Conservation (phyloP, 1,284 basidiomycete genomes). For the Ganoderma meredithae region DNA sequence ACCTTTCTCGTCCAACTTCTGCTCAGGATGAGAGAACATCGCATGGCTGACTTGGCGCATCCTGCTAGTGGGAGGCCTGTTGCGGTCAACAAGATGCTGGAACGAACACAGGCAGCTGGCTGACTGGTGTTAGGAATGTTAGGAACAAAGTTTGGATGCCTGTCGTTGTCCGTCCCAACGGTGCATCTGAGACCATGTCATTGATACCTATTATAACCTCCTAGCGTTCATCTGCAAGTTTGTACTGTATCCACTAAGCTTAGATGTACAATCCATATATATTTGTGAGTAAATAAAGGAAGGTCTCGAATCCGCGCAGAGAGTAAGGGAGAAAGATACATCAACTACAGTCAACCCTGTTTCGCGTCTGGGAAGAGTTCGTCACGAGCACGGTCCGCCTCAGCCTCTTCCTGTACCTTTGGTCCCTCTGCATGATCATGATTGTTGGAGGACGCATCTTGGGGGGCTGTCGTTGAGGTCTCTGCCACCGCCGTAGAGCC, state of each 20-base stretch:
- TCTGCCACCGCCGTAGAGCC: not conserved
- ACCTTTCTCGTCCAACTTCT: slow-evolving; percentile 60
- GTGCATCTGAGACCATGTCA: not conserved
- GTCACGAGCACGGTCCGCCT: slow-evolving; percentile 43
- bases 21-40: slow-evolving; percentile 72
- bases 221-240: not conserved
- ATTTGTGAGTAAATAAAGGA: not conserved
- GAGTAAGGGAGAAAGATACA: too few relatives aligned
- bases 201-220: too few relatives aligned
- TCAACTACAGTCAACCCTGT: not conserved
- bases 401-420: slow-evolving; percentile 39
- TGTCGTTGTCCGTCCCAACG: not conserved
- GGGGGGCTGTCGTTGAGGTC: slow-evolving; percentile 8
- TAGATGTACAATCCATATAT: slow-evolving; percentile 30
- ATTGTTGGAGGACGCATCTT: slow-evolving; percentile 14
- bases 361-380: slow-evolving; percentile 40
- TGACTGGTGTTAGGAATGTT: slow-evolving; percentile 31
- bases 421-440: slow-evolving; percentile 29
- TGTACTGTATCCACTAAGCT: not conserved
- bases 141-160: not conserved
- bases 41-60: slow-evolving; percentile 67
- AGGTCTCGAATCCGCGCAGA: slow-evolving; percentile 4
- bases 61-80: slow-evolving; percentile 55
- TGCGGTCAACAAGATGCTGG: slow-evolving; percentile 72
- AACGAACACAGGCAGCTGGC: slow-evolving; percentile 70